Evolutionary conservation across 1,284 basidiomycete genomes (phyloP).

Genomic region (Filobasidium uniguttulatum): DNA sequence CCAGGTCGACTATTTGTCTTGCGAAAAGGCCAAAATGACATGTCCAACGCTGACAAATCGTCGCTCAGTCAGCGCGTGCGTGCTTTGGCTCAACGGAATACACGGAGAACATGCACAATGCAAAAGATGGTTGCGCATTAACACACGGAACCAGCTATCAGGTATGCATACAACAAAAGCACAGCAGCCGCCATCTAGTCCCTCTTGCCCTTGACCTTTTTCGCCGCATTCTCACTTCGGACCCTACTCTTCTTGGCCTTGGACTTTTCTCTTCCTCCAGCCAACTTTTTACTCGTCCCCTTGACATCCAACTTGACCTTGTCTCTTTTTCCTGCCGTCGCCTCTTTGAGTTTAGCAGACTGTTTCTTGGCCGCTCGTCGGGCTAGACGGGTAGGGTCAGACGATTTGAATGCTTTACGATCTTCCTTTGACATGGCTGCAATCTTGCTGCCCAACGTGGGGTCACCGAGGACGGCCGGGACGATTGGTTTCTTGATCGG

Average conservation of each 20-base stretch:
- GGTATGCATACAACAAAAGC: no score
- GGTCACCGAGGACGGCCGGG: slow-evolving; percentile 55
- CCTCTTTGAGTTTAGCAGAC: slow-evolving; percentile 18
- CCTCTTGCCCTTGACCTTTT: slow-evolving; percentile 36
- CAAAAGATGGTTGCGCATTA: no score
- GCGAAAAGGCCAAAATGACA: no score
- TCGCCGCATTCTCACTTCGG: slow-evolving; percentile 29
- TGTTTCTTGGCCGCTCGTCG: slow-evolving; percentile 80
- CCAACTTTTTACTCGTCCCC: slow-evolving; percentile 11
- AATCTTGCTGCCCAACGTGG: slow-evolving; percentile 59
- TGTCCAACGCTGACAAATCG: no score
- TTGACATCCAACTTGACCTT: slow-evolving; percentile 43
- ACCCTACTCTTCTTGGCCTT: slow-evolving; percentile 33
- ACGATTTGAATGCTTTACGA: slow-evolving; percentile 63
- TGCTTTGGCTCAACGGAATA: no score
- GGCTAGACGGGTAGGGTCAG: slow-evolving; percentile 62
- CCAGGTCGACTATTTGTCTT: no score
- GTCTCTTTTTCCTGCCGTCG: slow-evolving; percentile 38
- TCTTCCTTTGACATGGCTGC: slow-evolving; percentile 66
- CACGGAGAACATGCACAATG: no score
- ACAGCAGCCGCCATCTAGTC: slow-evolving; percentile 14
- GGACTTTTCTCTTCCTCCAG: slow-evolving; percentile 12
- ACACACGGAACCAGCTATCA: no score
- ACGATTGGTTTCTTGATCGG: slow-evolving; percentile 6
- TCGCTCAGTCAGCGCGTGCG: no score